A percentile compares a stretch with the other conserved stretches of the same genome.
Evolutionary conservation across 495 filamentous ascomycete species (phyloP).

Genomic region (Podospora tetraspora): DNA sequence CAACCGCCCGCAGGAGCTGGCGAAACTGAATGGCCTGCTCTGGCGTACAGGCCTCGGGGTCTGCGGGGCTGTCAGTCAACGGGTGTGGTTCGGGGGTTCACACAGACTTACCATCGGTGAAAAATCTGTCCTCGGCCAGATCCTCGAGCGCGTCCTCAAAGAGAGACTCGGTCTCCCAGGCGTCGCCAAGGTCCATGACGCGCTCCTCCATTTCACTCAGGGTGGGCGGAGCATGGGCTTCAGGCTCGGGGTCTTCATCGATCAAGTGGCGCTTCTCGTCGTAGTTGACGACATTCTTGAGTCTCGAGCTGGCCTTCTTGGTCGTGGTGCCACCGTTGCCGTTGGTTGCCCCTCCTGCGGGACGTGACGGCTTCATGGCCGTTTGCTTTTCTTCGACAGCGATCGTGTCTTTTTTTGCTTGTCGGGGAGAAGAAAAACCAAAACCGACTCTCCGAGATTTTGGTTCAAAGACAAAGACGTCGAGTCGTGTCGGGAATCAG

Average conservation of each 20-base stretch:
- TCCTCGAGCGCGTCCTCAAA: conserved; percentile 64
- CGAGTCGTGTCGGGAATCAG: neutral
- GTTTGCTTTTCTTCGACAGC: neutral
- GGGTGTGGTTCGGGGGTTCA: neutral
- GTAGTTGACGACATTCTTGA: conserved; percentile 86
- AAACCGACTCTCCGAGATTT: neutral
- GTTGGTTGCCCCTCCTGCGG: conserved; percentile 11
- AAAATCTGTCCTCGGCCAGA: conserved; percentile 55
- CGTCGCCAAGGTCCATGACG: conserved; percentile 57
- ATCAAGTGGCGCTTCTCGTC: conserved; percentile 79
- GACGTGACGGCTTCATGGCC: conserved; percentile 17
- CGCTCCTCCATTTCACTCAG: conserved; percentile 50
- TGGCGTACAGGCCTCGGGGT: conserved; percentile 60
- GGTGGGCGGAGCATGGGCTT: conserved; percentile 23
- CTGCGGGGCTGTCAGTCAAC: conserved; percentile 12
- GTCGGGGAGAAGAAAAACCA: neutral
- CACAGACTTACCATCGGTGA: conserved; percentile 47
- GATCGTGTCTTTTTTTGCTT: neutral
- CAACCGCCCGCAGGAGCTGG: conserved; percentile 65
- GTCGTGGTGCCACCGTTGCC: conserved; percentile 23
- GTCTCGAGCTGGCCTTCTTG: conserved; percentile 71
- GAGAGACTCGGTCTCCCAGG: conserved; percentile 63
- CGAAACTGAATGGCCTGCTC: conserved; percentile 67
- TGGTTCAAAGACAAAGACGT: neutral
- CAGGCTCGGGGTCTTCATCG: conserved; percentile 41